phyloP scores from a whole-genome alignment of 495 filamentous ascomycete species.

The Xylaria palmicola region DNA sequence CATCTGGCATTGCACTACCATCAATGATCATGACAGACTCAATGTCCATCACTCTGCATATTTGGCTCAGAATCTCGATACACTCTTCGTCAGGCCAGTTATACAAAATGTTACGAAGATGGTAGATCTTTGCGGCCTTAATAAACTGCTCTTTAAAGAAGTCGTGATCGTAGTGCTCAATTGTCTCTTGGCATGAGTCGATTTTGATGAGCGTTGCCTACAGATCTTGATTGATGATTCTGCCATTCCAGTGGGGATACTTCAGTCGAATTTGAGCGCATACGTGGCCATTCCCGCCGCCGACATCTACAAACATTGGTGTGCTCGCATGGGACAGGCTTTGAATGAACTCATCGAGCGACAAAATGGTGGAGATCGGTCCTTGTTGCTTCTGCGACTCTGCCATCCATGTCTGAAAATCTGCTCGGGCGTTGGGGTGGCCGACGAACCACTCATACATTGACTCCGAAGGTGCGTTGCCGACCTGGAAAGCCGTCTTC shows the following conservation, averaged over 20 bases:
- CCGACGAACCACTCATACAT: neutral
- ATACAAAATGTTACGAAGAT: neutral
- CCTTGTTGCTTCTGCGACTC: neutral
- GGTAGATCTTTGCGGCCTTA: neutral
- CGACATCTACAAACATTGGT: neutral
- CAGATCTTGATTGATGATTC: neutral
- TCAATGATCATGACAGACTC: neutral
- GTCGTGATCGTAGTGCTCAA: neutral
- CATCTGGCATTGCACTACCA: neutral
- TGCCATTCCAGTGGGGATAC: neutral
- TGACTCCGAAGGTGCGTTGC: neutral
- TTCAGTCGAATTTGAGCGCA: neutral
- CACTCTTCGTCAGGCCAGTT: neutral
- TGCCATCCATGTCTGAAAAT: neutral
- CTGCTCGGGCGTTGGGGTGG: neutral
- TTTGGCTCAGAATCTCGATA: neutral
- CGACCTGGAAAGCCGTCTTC: neutral
- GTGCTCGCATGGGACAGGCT: neutral
- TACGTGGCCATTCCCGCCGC: neutral
- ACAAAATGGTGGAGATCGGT: neutral
- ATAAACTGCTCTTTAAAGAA: neutral
- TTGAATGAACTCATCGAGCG: neutral
- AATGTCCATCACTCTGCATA: neutral
- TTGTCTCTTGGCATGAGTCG: neutral
- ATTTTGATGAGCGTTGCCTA: neutral